phyloP scores from a whole-genome alignment of 176 grass and related monocot species.

The Bolboschoenus planiculmis region DNA sequence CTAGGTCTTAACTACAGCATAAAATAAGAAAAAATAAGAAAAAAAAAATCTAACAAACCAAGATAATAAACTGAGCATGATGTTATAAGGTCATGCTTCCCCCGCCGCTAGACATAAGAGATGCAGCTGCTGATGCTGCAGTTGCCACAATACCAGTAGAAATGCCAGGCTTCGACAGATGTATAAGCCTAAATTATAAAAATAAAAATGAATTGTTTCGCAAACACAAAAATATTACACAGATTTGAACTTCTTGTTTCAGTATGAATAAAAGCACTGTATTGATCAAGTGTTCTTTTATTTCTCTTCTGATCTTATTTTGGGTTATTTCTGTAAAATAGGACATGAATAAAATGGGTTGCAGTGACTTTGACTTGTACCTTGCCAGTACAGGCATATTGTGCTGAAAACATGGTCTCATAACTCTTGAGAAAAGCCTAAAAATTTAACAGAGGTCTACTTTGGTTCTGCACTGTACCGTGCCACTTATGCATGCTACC shows the following conservation, averaged over 20 bases:
- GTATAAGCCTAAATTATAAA: conserved; percentile 52
- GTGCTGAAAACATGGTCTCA: not conserved
- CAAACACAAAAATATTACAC: not conserved
- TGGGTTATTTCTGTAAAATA: not conserved
- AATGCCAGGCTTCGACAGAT: conserved; percentile 76
- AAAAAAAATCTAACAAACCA: not conserved
- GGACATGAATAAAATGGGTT: not conserved
- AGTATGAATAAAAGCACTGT: not conserved
- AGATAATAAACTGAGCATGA: not conserved
- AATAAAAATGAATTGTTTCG: not conserved
- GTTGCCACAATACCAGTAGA: conserved; percentile 71
- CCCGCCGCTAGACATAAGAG: conserved; percentile 68
- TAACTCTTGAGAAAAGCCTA: not conserved
- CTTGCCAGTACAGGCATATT: not conserved
- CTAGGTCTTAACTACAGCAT: not conserved
- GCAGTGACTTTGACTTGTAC: not conserved
- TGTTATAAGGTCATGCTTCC: conserved; percentile 41
- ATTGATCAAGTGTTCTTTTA: not conserved
- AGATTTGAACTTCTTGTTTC: not conserved
- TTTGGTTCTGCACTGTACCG: not conserved
- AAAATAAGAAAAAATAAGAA: not conserved
- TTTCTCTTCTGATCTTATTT: not conserved
- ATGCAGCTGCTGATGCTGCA: conserved; percentile 68
- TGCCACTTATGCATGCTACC: not conserved
- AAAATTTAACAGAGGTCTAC: not conserved